These are phyloP conservation scores for Coemansia linderi DNA, from an alignment of 371 early-diverging fungal species.

Conservation along the genomic window DNA sequence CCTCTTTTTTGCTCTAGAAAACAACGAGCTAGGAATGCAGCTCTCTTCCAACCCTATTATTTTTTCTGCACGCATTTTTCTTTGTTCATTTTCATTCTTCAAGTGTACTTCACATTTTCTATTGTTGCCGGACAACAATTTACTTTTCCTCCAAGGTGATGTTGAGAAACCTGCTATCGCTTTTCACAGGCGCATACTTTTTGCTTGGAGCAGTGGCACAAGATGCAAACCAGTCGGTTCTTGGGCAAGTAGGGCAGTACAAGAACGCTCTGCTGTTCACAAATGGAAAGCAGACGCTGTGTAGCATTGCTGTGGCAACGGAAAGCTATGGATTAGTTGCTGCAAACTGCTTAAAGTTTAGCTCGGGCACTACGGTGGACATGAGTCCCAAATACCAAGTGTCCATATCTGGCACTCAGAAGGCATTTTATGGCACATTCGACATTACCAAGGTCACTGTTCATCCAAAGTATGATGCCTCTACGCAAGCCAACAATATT, in stretches of 20 bases:
- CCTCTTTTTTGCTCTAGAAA: not conserved
- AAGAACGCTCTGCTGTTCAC: slow-evolving; percentile 15
- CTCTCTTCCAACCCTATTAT: not conserved
- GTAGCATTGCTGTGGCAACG: slow-evolving; percentile 22
- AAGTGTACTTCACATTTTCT: not conserved
- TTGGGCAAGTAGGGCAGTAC: slow-evolving; percentile 2
- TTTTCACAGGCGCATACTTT: not conserved
- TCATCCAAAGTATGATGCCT: slow-evolving; percentile 26
- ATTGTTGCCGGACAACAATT: slow-evolving; percentile 8
- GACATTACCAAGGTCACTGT: slow-evolving; percentile 1
- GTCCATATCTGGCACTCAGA: slow-evolving; percentile 1
- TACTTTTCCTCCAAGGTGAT: not conserved
- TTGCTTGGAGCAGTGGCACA: not conserved
- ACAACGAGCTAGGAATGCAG: not conserved
- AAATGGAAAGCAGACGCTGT: slow-evolving; percentile 16
- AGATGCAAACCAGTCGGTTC: not conserved
- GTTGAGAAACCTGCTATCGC: not conserved
- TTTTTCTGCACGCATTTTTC: not conserved
- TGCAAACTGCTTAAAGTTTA: slow-evolving; percentile 28
- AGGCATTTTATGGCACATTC: not conserved
- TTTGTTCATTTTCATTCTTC: not conserved
- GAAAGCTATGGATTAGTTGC: slow-evolving; percentile 26
- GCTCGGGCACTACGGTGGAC: slow-evolving; percentile 1
- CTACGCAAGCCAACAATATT: slow-evolving; percentile 31
- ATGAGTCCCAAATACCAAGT: slow-evolving; percentile 5